Evolutionary conservation across 192 early-diverging fungal species (phyloP).

Genomic region (Rhizoclosmatium globosum): DNA sequence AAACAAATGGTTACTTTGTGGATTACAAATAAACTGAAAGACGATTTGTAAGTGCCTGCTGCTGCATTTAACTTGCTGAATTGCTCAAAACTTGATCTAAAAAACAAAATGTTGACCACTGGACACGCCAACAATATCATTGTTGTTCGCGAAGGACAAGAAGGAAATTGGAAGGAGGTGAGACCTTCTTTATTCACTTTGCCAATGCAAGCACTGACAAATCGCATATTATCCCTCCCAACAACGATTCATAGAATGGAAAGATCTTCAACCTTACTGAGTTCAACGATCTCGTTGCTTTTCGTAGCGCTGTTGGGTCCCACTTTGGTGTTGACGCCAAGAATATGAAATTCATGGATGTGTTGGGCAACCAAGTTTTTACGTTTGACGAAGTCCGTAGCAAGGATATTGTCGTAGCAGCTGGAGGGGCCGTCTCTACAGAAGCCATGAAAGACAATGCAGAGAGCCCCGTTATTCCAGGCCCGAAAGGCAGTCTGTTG

Average conservation of each 20-base stretch:
- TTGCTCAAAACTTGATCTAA: too few species aligned
- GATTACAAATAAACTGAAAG: too few species aligned
- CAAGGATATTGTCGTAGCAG: constrained; percentile 3
- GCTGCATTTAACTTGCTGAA: too few species aligned
- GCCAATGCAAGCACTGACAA: background rate
- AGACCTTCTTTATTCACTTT: background rate
- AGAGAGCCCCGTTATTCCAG: background rate
- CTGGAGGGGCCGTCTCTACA: background rate
- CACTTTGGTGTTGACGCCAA: background rate
- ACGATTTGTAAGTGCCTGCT: too few species aligned
- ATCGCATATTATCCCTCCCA: background rate
- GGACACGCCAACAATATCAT: background rate
- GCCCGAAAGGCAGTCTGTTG: background rate
- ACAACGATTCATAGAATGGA: constrained; percentile 10
- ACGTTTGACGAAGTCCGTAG: constrained; percentile 18
- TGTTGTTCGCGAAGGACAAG: constrained; percentile 13
- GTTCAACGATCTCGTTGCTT: background rate
- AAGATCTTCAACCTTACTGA: background rate
- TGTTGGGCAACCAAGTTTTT: constrained; percentile 1
- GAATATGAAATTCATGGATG: background rate
- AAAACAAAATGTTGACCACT: too few species aligned
- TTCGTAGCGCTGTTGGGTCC: background rate
- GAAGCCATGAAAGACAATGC: background rate
- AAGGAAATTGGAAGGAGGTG: constrained; percentile 20
- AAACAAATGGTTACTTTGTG: too few species aligned